phyloP scores from a whole-genome alignment of 2,329 filamentous ascomycete species.

The Teratosphaeria epicoccoides region DNA sequence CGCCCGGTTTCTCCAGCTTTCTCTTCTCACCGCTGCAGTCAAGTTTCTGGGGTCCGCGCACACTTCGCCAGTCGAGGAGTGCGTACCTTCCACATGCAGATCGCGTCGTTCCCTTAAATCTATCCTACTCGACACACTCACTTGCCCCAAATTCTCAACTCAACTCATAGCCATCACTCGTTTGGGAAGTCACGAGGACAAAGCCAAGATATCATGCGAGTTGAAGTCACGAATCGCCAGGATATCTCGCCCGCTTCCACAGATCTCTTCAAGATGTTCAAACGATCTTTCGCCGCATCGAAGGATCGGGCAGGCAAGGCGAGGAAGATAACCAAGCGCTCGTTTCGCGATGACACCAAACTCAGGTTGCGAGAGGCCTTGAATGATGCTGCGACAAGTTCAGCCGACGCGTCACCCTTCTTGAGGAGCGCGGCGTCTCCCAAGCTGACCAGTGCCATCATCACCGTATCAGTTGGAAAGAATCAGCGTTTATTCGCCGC shows the following conservation, averaged over 20 bases:
- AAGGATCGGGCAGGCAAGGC: conserved; percentile 83
- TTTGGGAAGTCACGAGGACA: conserved; percentile 18
- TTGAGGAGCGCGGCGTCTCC: conserved; percentile 30
- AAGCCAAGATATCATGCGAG: conserved; percentile 10
- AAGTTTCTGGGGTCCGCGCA: conserved; percentile 16
- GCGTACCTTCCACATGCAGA: conserved; percentile 29
- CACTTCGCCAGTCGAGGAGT: conserved; percentile 1
- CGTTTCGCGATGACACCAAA: conserved; percentile 67
- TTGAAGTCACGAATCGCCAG: background rate
- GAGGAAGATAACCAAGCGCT: conserved; percentile 66
- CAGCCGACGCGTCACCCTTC: conserved; percentile 31
- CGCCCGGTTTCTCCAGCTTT: conserved; percentile 1
- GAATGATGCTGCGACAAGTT: conserved; percentile 40
- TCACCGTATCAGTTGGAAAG: conserved; percentile 73
- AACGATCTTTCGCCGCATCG: conserved; percentile 73
- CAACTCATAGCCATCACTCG: conserved; percentile 41
- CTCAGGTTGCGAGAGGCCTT: conserved; percentile 80
- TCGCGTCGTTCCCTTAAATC: conserved; percentile 40
- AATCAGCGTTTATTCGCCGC: conserved; percentile 88
- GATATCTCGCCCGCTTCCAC: background rate
- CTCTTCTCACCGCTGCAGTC: conserved; percentile 24
- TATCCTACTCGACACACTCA: conserved; percentile 28
- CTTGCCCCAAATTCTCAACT: conserved; percentile 21
- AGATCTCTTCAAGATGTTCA: conserved; percentile 60
- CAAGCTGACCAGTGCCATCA: conserved; percentile 58